phyloP scores from a whole-genome alignment of 2,329 filamentous ascomycete genomes.

The Exophiala aquamarina region DNA sequence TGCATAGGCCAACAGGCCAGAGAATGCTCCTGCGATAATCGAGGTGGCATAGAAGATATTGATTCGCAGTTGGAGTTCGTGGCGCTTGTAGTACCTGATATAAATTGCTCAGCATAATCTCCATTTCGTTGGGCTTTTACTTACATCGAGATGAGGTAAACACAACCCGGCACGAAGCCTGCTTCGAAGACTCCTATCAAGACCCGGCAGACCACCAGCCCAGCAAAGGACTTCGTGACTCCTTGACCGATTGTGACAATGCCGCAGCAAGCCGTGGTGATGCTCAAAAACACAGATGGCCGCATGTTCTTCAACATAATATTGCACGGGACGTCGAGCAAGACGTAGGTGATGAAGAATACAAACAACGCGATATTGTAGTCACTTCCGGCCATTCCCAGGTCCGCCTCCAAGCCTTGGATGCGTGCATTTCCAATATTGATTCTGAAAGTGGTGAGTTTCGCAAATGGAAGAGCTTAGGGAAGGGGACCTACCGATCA shows the following conservation, averaged over 20 bases:
- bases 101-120: conserved; percentile 37
- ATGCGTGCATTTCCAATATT: conserved; percentile 50
- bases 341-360: conserved; percentile 27
- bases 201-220: conserved; percentile 32
- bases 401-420: conserved; percentile 42
- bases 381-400: conserved; percentile 45
- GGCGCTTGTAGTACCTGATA: conserved; percentile 36
- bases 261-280: conserved; percentile 1
- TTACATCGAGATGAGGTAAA: conserved; percentile 27
- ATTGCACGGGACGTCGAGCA: conserved; percentile 45
- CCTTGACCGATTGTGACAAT: conserved; percentile 41
- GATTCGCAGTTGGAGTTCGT: conserved; percentile 39
- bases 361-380: conserved; percentile 27
- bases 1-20: conserved; percentile 51
- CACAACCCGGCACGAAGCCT: conserved; percentile 36
- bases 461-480: neutral
- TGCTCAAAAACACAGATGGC: conserved; percentile 7
- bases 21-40: conserved; percentile 41
- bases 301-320: conserved; percentile 39
- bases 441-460: conserved; percentile 25
- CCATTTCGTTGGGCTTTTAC: no score
- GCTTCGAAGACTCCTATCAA: conserved; percentile 36
- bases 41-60: conserved; percentile 33
- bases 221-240: conserved; percentile 30
- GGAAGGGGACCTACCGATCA: neutral